Percentiles rank a stretch among this genome's conserved stretches.
phyloP scores from a whole-genome alignment of 139 green algal species.

The Raphidocelis subcapitata region DNA sequence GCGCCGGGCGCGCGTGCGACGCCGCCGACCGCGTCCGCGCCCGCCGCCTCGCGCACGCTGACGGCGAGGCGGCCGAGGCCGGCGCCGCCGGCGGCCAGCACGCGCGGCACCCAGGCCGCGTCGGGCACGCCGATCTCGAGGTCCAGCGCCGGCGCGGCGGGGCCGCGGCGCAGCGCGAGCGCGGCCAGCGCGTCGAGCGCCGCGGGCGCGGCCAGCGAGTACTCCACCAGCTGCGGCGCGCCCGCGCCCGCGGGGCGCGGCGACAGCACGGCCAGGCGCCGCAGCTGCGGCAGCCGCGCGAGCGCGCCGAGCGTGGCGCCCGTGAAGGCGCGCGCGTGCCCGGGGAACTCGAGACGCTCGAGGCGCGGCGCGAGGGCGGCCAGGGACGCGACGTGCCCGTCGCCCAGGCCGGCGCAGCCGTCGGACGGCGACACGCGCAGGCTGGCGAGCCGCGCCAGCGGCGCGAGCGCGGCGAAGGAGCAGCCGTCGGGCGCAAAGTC shows the following conservation, averaged over 20 bases:
- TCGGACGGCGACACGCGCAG: slow-evolving; percentile 17
- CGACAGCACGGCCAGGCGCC: background rate
- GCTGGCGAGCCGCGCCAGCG: background rate
- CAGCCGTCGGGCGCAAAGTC: slow-evolving; percentile 20
- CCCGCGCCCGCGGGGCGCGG: background rate
- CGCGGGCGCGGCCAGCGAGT: slow-evolving; percentile 8
- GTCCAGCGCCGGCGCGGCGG: background rate
- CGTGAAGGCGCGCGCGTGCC: slow-evolving; percentile 28
- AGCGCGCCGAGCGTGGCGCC: slow-evolving; percentile 6
- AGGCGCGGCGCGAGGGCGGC: background rate
- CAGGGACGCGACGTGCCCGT: slow-evolving; percentile 12
- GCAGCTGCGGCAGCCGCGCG: slow-evolving; percentile 1
- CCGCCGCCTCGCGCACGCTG: slow-evolving; percentile 15
- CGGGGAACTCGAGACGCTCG: slow-evolving; percentile 16
- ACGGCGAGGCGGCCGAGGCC: background rate
- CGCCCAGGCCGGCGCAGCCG: slow-evolving; percentile 5
- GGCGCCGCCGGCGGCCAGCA: slow-evolving; percentile 10
- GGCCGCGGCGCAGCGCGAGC: background rate
- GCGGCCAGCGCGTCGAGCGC: slow-evolving; percentile 15
- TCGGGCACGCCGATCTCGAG: slow-evolving; percentile 34
- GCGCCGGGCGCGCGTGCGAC: slow-evolving; percentile 5
- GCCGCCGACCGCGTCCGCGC: background rate
- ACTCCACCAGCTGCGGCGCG: slow-evolving; percentile 6
- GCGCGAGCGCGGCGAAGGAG: slow-evolving; percentile 14
- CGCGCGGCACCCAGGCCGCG: slow-evolving; percentile 9